Percentiles rank a stretch among this genome's conserved stretches.
phyloP scores from a whole-genome alignment of 1,139 yeast genomes.

The Casaregolazyma suthepensis region DNA sequence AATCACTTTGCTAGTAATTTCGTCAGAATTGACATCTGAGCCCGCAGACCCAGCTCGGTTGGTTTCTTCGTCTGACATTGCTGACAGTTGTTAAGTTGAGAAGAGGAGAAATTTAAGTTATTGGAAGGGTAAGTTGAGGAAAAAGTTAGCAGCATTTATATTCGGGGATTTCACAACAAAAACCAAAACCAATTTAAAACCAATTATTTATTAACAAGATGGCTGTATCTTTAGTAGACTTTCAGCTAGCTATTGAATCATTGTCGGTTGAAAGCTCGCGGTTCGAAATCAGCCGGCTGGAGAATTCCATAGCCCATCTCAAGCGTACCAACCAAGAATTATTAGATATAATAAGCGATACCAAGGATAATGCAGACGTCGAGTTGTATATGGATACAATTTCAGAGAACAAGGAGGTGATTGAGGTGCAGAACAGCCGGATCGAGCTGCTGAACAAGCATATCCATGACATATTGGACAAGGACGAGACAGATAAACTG shows the following conservation, averaged over 20 bases:
- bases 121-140: neutral
- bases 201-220: too few relatives aligned
- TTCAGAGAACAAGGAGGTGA: slow-evolving; percentile 23
- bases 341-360: slow-evolving; percentile 14
- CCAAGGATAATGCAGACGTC: slow-evolving; percentile 15
- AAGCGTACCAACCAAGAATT: slow-evolving; percentile 26
- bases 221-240: slow-evolving; percentile 1
- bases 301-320: slow-evolving; percentile 27
- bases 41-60: neutral
- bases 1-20: neutral
- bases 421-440: slow-evolving; percentile 18
- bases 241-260: slow-evolving; percentile 12
- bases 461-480: slow-evolving; percentile 5
- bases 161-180: too few relatives aligned
- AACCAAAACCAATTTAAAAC: too few relatives aligned
- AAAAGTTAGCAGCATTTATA: neutral
- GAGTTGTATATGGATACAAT: slow-evolving; percentile 19
- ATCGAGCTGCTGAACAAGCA: slow-evolving; percentile 18
- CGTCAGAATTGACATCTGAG: neutral
- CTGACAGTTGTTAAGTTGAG: neutral
- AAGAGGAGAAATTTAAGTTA: neutral
- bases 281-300: slow-evolving; percentile 24
- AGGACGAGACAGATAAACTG: neutral
- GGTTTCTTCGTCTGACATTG: slow-evolving; percentile 6
- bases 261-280: slow-evolving; percentile 16